These are phyloP conservation scores for Pleurotus cornucopiae DNA, from an alignment of 768 basidiomycete genomes.

Conservation along the genomic window DNA sequence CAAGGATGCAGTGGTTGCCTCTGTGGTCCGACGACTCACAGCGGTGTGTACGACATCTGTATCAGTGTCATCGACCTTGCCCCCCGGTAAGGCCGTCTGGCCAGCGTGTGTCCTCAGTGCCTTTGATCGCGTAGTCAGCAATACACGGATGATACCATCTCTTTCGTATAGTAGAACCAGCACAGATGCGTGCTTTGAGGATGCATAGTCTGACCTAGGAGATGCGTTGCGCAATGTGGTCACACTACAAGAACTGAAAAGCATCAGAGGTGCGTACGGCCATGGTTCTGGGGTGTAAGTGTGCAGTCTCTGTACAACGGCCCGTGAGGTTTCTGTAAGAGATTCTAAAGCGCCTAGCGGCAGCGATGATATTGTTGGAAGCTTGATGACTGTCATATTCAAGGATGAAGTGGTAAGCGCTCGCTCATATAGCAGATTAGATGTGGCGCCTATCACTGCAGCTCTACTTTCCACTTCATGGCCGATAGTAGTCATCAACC, in stretches of 20 bases:
- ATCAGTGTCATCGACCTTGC: constrained; percentile 70
- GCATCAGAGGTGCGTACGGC: background rate
- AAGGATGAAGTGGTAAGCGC: background rate
- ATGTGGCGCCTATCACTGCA: background rate
- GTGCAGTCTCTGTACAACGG: background rate
- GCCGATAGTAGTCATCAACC: too few species aligned
- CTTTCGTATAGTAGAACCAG: constrained; percentile 76
- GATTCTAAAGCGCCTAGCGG: background rate
- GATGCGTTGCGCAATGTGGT: background rate
- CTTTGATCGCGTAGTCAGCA: constrained; percentile 85
- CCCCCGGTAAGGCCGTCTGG: constrained; percentile 81
- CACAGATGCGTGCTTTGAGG: constrained; percentile 63
- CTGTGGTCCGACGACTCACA: constrained; percentile 38
- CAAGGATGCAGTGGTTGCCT: background rate
- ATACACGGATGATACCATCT: constrained; percentile 62
- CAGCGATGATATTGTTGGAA: background rate
- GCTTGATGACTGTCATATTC: background rate
- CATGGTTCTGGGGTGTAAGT: constrained; percentile 1
- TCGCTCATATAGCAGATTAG: background rate
- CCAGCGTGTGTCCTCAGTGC: constrained; percentile 70
- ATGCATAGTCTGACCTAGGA: constrained; percentile 4
- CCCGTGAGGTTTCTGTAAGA: background rate
- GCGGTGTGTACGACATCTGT: constrained; percentile 63
- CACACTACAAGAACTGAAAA: background rate
- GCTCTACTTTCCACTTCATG: too few species aligned